Conservation (phyloP, 305 asterid genomes). For the Fraxinus sp. region DNA sequence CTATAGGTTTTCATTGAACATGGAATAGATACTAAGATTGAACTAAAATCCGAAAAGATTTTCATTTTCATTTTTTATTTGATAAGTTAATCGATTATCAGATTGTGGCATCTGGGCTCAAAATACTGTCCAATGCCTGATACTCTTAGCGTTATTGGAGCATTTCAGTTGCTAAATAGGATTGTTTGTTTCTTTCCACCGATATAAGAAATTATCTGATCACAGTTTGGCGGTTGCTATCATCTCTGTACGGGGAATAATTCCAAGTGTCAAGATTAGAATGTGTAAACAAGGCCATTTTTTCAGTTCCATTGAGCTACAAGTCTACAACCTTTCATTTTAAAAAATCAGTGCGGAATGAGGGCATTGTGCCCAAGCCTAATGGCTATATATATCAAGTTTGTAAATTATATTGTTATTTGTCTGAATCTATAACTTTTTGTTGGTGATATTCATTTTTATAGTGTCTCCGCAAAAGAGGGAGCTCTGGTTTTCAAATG, state of each 20-base stretch:
- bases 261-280: background rate
- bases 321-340: background rate
- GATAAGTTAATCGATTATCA: background rate
- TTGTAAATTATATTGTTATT: background rate
- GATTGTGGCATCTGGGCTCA: background rate
- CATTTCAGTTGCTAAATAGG: background rate
- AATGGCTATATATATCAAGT: background rate
- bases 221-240: background rate
- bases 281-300: background rate
- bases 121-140: background rate
- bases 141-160: background rate
- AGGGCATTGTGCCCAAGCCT: background rate
- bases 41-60: background rate
- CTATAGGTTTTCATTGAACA: background rate
- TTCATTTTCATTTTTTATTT: background rate
- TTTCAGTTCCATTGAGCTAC: background rate
- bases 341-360: background rate
- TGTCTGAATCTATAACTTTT: background rate
- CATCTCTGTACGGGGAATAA: background rate
- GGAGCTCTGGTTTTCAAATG: constrained; percentile 32
- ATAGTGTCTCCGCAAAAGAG: constrained; percentile 31
- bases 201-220: background rate
- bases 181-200: background rate
- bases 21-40: background rate
- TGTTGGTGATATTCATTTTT: background rate